Evolutionary conservation across 768 basidiomycete species (phyloP).

Genomic region (Pleurotus djamor): DNA sequence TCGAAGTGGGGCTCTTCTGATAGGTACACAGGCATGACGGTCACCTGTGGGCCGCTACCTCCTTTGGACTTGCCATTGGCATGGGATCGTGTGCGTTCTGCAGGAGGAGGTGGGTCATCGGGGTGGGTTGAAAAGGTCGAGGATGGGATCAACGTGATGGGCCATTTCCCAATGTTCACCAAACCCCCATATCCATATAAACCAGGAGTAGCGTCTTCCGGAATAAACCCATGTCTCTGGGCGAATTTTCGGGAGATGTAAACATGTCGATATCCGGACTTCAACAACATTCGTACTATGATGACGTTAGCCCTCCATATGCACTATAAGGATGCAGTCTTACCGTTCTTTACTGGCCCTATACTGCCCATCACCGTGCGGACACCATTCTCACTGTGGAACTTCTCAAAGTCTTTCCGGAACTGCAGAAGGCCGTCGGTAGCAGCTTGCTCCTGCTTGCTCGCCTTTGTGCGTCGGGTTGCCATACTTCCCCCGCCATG

Average conservation of each 20-base stretch:
- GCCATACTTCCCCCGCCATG: slow-evolving; percentile 28
- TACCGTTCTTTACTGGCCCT: slow-evolving; percentile 87
- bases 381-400: slow-evolving; percentile 91
- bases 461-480: slow-evolving; percentile 36
- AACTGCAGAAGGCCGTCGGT: slow-evolving; percentile 53
- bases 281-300: slow-evolving; percentile 89
- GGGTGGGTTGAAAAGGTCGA: slow-evolving; percentile 28
- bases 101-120: slow-evolving; percentile 19
- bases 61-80: slow-evolving; percentile 11
- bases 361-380: slow-evolving; percentile 90
- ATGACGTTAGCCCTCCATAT: neutral
- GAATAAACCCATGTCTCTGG: slow-evolving; percentile 82
- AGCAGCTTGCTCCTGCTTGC: slow-evolving; percentile 26
- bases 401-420: slow-evolving; percentile 79
- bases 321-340: slow-evolving; percentile 16
- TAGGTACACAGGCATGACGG: slow-evolving; percentile 70
- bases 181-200: slow-evolving; percentile 93
- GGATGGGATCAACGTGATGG: slow-evolving; percentile 66
- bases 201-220: slow-evolving; percentile 83
- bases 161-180: slow-evolving; percentile 83
- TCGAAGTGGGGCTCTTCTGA: slow-evolving; percentile 97
- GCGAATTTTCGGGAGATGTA: slow-evolving; percentile 97
- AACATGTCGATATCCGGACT: slow-evolving; percentile 88
- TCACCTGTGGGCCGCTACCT: slow-evolving; percentile 30
- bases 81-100: slow-evolving; percentile 8